Evolutionary conservation across 768 basidiomycete species (phyloP), one percentile per base, ranked within the genome.

Genomic region (Termitomyces eurrhizus): DNA sequence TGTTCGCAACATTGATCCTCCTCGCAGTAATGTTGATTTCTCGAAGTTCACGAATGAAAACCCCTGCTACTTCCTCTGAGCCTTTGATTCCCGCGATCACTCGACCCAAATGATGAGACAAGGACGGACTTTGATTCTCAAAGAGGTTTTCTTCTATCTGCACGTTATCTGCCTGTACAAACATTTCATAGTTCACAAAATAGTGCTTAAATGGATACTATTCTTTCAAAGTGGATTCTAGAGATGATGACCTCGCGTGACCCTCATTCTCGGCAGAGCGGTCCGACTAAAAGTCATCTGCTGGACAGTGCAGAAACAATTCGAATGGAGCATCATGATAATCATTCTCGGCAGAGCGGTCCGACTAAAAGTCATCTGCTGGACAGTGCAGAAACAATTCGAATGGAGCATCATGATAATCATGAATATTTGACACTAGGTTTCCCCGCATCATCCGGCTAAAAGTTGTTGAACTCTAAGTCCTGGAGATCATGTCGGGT

Each of bases 1-100:
- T 78, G 33, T 59, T 68, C n/a, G 70, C 71, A 1, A 72, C 68
- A 1, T 42, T 76, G 12, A 46, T 74, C 21, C 65, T 77, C 8
- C 60, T 74, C 4, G 48, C 60, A 7, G 68, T 68, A 3, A 59
- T 67, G 18, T 46, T 72, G 36, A 21, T 35, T 66, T 62, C 57
- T 57, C 36, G 48, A 54, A 14, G 57, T 49, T 36, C 44, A 45
- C 37, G 37, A 37, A 51, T 56, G 45, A 39, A 44, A 49, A 58
- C 33, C 39, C 29, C 56, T 49, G 35, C 33, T 16, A 16, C 32
- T 36, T n/a, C n/a, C n/a, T 37, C 36, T 33, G 56, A 53, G 52
- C 52, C n/a, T 52, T 52, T 8, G 13, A 16, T n/a, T 2, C 26
- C 4, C 18, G 8, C 44, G 53, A 55, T 55, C 29, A 14, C 24